Base-by-base conservation (phyloP, 2,329 filamentous ascomycete genomes). In the Ascochyta rabiei region DNA sequence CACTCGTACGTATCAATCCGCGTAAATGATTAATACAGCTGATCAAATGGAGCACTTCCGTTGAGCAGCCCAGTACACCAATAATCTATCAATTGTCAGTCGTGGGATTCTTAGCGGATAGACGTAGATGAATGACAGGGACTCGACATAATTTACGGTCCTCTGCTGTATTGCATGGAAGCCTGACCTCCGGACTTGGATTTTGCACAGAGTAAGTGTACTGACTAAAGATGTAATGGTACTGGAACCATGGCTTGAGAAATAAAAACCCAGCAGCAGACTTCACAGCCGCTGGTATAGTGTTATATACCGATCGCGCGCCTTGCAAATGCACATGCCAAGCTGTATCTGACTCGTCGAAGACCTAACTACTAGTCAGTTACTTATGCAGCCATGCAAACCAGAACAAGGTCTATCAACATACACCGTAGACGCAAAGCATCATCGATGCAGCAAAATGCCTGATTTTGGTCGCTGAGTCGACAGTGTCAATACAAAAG, bases 401-500 rank as follows among this genome's bases (percentile, higher is more conserved):
- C 13, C 9, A 18, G 4, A 18, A 23, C 21, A 23, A 40, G 16
- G 12, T n/a, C 15, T 7, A 10, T 2, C 6, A 21, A 15, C 76
- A 64, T 57, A 80, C 79, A 62, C 78, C 52, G 53, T 81, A 80
- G 15, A 81, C 79, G 47, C 79, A 81, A 6, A 81, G 72, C 79
- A 82, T 81, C 80, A 81, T 79, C 7, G 77, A 80, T 12, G 78
- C 75, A 13, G 79, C 78, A 45, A 81, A 70, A 53, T 80, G 78
- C 7, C 71, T 72, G 44, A 77, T 72, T 6, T 70, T 74, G 15
- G 64, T 68, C 12, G 61, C 56, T 4, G 66, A 66, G 39, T 70
- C 69, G 15, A 42, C 35, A 18, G 18, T 24, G 2, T 49, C 35
- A 12, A 55, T 26, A 19, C 46, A 34, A 9, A 46, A 5, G 19